These are phyloP conservation scores for Fusarium sororula DNA, from an alignment of 2,329 filamentous ascomycete genomes.

Conservation along the genomic window DNA sequence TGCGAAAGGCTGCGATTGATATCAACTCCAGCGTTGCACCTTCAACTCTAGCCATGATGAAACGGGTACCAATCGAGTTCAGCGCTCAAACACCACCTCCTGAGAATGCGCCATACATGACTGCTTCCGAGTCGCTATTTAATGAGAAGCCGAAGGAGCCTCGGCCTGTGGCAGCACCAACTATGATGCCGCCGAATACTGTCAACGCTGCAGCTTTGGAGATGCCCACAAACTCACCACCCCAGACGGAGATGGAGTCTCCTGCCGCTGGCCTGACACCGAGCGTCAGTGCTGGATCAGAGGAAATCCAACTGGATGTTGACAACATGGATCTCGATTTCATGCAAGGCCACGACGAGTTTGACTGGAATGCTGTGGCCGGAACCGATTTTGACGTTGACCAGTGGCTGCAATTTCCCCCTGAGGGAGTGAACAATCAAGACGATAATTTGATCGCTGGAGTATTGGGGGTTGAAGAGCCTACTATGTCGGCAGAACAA, in stretches of 20 bases:
- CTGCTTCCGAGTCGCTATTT: conserved; percentile 52
- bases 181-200: conserved; percentile 51
- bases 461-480: conserved; percentile 44
- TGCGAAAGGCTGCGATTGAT: conserved; percentile 85
- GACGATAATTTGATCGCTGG: conserved; percentile 51
- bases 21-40: conserved; percentile 56
- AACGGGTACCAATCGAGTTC: conserved; percentile 50
- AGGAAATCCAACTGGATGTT: conserved; percentile 49
- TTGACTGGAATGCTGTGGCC: conserved; percentile 64
- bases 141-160: conserved; percentile 43
- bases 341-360: conserved; percentile 57
- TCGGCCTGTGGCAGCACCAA: conserved; percentile 18
- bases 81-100: conserved; percentile 62
- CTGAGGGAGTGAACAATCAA: conserved; percentile 55
- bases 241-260: conserved; percentile 56
- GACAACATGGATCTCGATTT: conserved; percentile 58
- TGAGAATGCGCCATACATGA: conserved; percentile 58
- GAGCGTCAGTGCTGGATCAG: conserved; percentile 56
- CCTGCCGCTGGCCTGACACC: conserved; percentile 53
- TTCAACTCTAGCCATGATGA: conserved; percentile 48
- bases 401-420: conserved; percentile 67
- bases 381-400: conserved; percentile 66
- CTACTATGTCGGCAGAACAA: conserved; percentile 44
- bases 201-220: conserved; percentile 50
- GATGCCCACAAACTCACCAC: conserved; percentile 52